Conservation (phyloP, 2,329 filamentous ascomycete species). For the Colletotrichum incanum region DNA sequence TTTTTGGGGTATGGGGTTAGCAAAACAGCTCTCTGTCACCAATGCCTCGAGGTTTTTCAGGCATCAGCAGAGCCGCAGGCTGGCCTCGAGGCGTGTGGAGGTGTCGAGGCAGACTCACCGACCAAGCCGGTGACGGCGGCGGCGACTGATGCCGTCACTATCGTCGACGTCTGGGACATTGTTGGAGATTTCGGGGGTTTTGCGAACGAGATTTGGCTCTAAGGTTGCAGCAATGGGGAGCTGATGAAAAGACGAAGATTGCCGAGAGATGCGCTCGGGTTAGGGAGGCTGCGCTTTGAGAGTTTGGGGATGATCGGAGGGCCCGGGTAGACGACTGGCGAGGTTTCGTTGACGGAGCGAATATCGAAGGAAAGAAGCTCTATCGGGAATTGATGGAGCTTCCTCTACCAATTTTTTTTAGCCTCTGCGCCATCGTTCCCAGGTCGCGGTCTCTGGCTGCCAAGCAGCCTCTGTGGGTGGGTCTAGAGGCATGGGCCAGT, state of each 20-base stretch:
- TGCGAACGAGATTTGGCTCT: slow-evolving; percentile 42
- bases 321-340: slow-evolving; percentile 22
- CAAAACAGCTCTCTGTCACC: slow-evolving; percentile 13
- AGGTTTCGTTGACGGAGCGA: slow-evolving; percentile 31
- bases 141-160: slow-evolving; percentile 75
- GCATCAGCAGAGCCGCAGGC: slow-evolving; percentile 25
- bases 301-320: slow-evolving; percentile 22
- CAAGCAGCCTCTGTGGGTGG: slow-evolving; percentile 31
- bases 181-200: slow-evolving; percentile 35
- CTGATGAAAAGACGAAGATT: not conserved
- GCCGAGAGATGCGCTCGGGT: slow-evolving; percentile 13
- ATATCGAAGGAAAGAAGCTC: slow-evolving; percentile 42
- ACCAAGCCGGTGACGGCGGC: slow-evolving; percentile 72
- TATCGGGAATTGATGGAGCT: slow-evolving; percentile 43
- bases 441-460: slow-evolving; percentile 39
- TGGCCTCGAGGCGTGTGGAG: slow-evolving; percentile 9
- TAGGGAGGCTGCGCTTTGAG: slow-evolving; percentile 12
- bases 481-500: slow-evolving; percentile 35
- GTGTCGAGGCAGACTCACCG: slow-evolving; percentile 62
- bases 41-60: slow-evolving; percentile 9
- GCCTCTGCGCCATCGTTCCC: slow-evolving; percentile 40
- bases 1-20: slow-evolving; percentile 50
- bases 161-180: slow-evolving; percentile 62
- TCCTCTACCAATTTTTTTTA: slow-evolving; percentile 46
- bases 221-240: slow-evolving; percentile 1